Base-by-base conservation (phyloP, 2,329 filamentous ascomycete genomes). In the Botryotinia calthae region DNA sequence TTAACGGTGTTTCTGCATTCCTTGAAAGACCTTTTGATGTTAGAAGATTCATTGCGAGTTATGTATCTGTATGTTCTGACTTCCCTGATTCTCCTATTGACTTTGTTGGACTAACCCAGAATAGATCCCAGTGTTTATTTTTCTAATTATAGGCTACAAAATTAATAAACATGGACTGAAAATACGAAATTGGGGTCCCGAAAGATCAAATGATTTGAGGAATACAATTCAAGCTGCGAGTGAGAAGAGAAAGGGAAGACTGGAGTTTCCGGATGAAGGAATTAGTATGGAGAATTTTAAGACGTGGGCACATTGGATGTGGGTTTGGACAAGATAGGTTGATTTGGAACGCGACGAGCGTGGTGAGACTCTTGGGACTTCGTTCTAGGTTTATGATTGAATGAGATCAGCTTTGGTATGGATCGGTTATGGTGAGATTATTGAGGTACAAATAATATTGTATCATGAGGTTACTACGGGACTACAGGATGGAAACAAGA, bases 41-140 rank as follows among this genome's bases (percentile, higher is more conserved):
- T 10, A 77, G 81, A 42, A 79, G 78, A 40, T 84, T 84, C 70
- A 73, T 84, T 25, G 80, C 82, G 8, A 82, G 81, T 0, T 84
- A 84, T 72, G 81, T 83, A 72, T 81, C 81, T 40, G 82, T 84
- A 79, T 78, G 81, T 79, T 59, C 64, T 8, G 51, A 54, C 40
- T 54, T 31, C 56, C 40, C 34, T 20, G 8, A 28, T 7, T 20
- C 51, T 31, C 31, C 28, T 40, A 6, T 28, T 37, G 48, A 54
- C n/a, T 56, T 56, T 9, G 6, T 31, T 28, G n/a, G n/a, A 28
- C 62, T 65, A 48, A 65, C 22, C 34, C 2, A 0, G 14, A 34
- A 8, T 3, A 82, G 81, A 67, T 82, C 9, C 81, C 81, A 6
- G 80, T 82, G 0, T 82, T 82, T 56, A 62, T 82, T n/a, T 31